Conservation (phyloP, 768 basidiomycete genomes). For the Leucosporidium scottii region DNA sequence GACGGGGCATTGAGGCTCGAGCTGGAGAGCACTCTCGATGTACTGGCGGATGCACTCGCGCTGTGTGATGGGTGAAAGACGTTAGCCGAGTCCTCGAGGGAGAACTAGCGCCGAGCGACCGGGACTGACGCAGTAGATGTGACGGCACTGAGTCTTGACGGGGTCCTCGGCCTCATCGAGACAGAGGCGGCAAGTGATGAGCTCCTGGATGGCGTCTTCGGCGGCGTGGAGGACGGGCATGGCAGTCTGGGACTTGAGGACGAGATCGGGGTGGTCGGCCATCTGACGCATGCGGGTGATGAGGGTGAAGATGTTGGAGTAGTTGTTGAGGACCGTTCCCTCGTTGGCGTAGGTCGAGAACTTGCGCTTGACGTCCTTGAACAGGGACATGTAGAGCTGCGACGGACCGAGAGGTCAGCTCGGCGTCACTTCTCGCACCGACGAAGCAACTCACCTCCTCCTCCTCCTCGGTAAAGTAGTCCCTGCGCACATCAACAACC, state of each 20-base stretch:
- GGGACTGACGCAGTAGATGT: constrained; percentile 57
- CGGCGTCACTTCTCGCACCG: constrained; percentile 46
- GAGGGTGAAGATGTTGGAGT: constrained; percentile 65
- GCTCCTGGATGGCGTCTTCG: constrained; percentile 48
- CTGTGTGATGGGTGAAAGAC: constrained; percentile 45
- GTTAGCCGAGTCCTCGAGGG: neutral
- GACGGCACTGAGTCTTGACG: constrained; percentile 83
- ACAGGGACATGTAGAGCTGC: constrained; percentile 48
- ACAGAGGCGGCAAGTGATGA: constrained; percentile 69
- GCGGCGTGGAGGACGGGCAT: constrained; percentile 53
- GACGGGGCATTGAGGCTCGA: constrained; percentile 87
- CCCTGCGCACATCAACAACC: constrained; percentile 75
- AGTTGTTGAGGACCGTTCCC: constrained; percentile 61
- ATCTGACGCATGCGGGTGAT: constrained; percentile 75
- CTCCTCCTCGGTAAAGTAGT: constrained; percentile 94
- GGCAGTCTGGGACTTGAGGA: constrained; percentile 68
- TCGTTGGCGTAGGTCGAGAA: constrained; percentile 82
- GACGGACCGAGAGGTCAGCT: neutral
- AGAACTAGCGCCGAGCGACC: neutral
- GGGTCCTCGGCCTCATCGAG: constrained; percentile 96
- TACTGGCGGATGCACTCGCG: constrained; percentile 94
- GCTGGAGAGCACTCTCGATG: constrained; percentile 64
- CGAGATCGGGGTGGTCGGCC: constrained; percentile 68
- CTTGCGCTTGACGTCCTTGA: constrained; percentile 84
- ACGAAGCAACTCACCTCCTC: constrained; percentile 67